Evolutionary conservation across 345 rosid species (phyloP).

Genomic region (Excoecaria cochinchinensis): DNA sequence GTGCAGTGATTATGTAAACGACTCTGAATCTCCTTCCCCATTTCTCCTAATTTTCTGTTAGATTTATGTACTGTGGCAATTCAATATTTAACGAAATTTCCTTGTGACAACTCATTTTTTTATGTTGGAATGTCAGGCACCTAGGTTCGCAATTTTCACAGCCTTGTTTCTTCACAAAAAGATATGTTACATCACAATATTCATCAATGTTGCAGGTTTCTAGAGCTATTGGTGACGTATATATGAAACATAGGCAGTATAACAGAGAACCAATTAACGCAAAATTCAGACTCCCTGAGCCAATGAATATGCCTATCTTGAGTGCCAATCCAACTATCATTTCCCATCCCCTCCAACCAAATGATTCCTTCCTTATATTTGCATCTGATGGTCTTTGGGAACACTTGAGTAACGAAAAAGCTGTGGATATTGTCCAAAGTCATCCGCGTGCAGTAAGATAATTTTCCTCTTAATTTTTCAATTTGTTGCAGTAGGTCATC

Average conservation of each 20-base stretch:
- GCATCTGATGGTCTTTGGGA: constrained; percentile 99
- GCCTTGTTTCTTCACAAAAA: constrained; percentile 1
- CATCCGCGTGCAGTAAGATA: constrained; percentile 72
- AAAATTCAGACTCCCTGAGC: constrained; percentile 79
- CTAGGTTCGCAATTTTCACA: constrained; percentile 1
- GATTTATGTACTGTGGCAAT: background rate
- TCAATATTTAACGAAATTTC: background rate
- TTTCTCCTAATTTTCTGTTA: background rate
- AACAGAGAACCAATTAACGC: constrained; percentile 60
- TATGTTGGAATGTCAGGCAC: constrained; percentile 4
- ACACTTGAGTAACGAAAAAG: constrained; percentile 78
- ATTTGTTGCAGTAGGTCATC: background rate
- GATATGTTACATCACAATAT: constrained; percentile 5
- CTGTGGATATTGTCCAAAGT: constrained; percentile 82
- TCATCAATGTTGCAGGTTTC: constrained; percentile 60
- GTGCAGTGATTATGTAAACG: constrained; percentile 4
- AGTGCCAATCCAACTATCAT: constrained; percentile 67
- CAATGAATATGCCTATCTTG: constrained; percentile 71
- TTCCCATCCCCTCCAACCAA: constrained; percentile 66
- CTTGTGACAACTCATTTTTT: background rate
- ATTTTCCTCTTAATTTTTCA: background rate
- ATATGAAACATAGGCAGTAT: constrained; percentile 67
- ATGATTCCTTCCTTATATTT: constrained; percentile 85
- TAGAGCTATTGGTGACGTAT: constrained; percentile 79
- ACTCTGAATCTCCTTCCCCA: background rate